Conservation (phyloP, 2,329 filamentous ascomycete species). For the Fusarium gaditjirri region DNA sequence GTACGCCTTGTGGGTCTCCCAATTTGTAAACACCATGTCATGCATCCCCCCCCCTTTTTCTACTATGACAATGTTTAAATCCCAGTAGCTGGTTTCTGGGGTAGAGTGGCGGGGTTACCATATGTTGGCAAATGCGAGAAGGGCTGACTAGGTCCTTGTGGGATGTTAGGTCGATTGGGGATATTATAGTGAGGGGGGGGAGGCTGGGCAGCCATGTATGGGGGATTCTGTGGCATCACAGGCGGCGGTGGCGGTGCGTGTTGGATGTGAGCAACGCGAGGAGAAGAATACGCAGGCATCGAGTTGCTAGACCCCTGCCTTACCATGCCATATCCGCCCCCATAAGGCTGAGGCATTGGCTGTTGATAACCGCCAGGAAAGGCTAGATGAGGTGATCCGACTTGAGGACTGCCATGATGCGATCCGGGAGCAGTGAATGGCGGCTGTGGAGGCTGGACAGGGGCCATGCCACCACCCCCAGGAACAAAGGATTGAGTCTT, state of each 20-base stretch:
- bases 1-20: constrained; percentile 48
- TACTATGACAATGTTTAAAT: constrained; percentile 50
- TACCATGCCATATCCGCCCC: constrained; percentile 64
- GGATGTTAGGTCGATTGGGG: constrained; percentile 58
- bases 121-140: constrained; percentile 66
- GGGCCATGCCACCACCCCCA: constrained; percentile 58
- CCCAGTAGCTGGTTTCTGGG: constrained; percentile 66
- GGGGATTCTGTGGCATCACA: constrained; percentile 50
- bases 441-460: constrained; percentile 59
- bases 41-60: constrained; percentile 37
- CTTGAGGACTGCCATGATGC: constrained; percentile 65
- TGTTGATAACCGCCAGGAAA: constrained; percentile 61
- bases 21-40: constrained; percentile 44
- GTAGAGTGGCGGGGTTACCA: constrained; percentile 68
- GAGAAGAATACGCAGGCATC: constrained; percentile 60
- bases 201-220: constrained; percentile 54
- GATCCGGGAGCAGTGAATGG: constrained; percentile 60
- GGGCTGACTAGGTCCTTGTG: constrained; percentile 56
- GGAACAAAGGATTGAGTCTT: constrained; percentile 94
- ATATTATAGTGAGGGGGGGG: constrained; percentile 56
- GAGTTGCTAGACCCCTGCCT: constrained; percentile 67
- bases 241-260: constrained; percentile 56
- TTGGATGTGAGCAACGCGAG: constrained; percentile 49
- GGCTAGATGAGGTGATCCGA: constrained; percentile 61
- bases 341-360: constrained; percentile 58